These are phyloP conservation scores for Dacryopinax primogenitus DNA, from an alignment of 768 basidiomycete species.

Conservation along the genomic window DNA sequence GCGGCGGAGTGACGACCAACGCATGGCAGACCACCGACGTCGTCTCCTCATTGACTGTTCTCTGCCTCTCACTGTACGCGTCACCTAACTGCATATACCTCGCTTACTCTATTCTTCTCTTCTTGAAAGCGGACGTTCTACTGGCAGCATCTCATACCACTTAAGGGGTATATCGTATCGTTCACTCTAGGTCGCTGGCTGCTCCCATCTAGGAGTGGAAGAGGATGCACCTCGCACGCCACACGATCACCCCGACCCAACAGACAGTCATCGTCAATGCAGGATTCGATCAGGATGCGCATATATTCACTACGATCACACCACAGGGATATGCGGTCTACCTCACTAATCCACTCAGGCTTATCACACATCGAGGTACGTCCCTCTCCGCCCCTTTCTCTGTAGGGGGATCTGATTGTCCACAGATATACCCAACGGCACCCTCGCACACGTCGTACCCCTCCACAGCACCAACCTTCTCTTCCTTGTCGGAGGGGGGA, in stretches of 20 bases:
- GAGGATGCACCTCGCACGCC: constrained; percentile 71
- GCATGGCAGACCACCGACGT: no score
- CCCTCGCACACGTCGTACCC: constrained; percentile 61
- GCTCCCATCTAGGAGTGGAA: not conserved
- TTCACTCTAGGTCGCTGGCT: no score
- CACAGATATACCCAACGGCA: constrained; percentile 65
- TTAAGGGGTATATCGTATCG: no score
- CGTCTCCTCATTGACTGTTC: no score
- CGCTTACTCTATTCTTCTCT: no score
- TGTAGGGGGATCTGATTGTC: not conserved
- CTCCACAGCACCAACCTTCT: constrained; percentile 70
- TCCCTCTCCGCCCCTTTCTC: constrained; percentile 18
- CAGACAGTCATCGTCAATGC: constrained; percentile 67
- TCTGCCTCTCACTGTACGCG: no score
- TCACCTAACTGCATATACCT: no score
- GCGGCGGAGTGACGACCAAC: no score
- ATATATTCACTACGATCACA: constrained; percentile 68
- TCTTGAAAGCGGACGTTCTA: no score
- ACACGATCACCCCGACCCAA: constrained; percentile 62
- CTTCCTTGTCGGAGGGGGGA: constrained; percentile 77
- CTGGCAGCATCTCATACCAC: no score
- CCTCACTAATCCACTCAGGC: constrained; percentile 56
- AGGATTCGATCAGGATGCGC: constrained; percentile 64
- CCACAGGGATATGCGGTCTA: constrained; percentile 77
- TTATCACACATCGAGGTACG: constrained; percentile 70